Conservation (phyloP, 495 filamentous ascomycete species). For the Penicillium fimorum region DNA sequence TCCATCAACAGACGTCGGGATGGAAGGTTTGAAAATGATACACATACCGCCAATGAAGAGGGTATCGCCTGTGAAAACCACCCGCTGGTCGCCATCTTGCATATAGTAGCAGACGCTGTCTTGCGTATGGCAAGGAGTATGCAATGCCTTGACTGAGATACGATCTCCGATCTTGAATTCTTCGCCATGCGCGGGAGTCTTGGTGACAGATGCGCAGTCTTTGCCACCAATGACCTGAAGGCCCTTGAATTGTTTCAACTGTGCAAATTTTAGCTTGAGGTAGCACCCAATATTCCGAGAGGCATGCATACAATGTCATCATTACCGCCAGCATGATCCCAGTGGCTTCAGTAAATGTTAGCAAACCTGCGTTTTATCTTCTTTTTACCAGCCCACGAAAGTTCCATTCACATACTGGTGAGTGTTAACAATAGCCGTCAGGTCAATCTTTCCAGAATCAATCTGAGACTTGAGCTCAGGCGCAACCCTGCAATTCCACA, state of each 20-base stretch:
- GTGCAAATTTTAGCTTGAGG: constrained; percentile 15
- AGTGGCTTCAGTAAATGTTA: constrained; percentile 59
- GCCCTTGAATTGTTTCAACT: constrained; percentile 66
- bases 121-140: constrained; percentile 97
- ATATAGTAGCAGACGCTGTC: constrained; percentile 93
- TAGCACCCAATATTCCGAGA: neutral
- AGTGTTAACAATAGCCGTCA: constrained; percentile 90
- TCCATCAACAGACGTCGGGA: neutral
- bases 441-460: constrained; percentile 67
- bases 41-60: constrained; percentile 83
- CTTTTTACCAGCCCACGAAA: neutral
- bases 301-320: constrained; percentile 60
- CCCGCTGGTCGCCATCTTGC: constrained; percentile 77
- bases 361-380: neutral
- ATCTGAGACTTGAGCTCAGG: constrained; percentile 77
- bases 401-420: constrained; percentile 71
- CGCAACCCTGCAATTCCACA: constrained; percentile 58
- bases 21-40: neutral
- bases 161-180: constrained; percentile 78
- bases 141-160: constrained; percentile 81
- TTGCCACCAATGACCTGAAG: constrained; percentile 84
- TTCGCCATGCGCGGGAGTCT: constrained; percentile 69
- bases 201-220: constrained; percentile 76
- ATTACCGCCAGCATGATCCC: constrained; percentile 95
- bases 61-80: constrained; percentile 94